Evolutionary conservation across 805 yeast genomes (phyloP), one percentile per base, ranked within the genome.

Genomic region (Ogataea pignaliae): DNA sequence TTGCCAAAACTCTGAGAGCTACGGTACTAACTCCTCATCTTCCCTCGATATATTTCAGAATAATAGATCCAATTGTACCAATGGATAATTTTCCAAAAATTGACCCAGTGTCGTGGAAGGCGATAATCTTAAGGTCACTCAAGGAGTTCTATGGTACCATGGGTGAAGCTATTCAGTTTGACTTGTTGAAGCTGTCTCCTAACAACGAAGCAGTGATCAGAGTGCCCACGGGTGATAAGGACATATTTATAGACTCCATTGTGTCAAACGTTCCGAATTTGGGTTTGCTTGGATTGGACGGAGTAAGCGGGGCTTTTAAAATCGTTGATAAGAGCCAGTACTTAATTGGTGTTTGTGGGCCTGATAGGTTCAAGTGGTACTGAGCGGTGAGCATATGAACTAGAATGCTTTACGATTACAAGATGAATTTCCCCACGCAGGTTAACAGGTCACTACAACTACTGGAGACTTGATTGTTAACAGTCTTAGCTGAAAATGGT

Each of bases 121-220:
- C 53, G 10, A 17, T 52, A 16, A 54, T 63, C 12, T 36, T 36
- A n/a, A 36, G 38, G 5, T 47, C 63, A 5, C 42, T 62, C n/a
- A 52, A 47, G 34, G 44, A 44, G 18, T 40, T 55, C n/a, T 46
- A 52, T 37, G 68, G 68, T 6, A 32, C 57, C 1, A 18, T 57
- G 10, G 68, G 66, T 1, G 58, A 53, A 28, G 43, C 64, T 1
- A 50, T 51, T 1, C 53, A 56, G n/a, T 56, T 53, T 32, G 66
- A 61, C 46, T 37, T 60, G 15, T 36, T 62, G 39, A 40, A 51
- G 21, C 21, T 36, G 2, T 18, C 30, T 18, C 38, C 41, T 3
- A 44, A 40, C 1, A 12, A 35, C 6, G 45, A 34, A 16, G 53
- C 45, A 11, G 45, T 59, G 17, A 39, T 62, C 10, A 41, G 68